Conservation (phyloP, 2,329 filamentous ascomycete genomes). For the Arthrobotrys musiformis region DNA sequence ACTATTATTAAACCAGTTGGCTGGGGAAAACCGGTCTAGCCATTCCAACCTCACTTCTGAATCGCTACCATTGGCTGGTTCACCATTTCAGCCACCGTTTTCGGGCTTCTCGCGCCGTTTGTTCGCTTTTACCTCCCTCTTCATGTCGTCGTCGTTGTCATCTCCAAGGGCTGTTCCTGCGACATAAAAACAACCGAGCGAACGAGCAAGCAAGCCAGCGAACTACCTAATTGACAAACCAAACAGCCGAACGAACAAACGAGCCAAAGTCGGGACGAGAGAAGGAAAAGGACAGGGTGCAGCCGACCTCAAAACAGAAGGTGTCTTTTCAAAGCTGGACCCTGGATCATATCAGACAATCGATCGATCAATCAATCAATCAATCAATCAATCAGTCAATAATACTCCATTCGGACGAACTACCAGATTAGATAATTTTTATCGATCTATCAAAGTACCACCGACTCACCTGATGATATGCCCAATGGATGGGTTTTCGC, state of each 20-base stretch:
- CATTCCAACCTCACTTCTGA: slow-evolving; percentile 54
- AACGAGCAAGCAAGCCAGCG: not conserved
- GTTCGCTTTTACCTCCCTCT: not conserved
- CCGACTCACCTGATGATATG: not conserved
- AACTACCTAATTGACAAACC: too few species aligned
- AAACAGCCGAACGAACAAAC: not conserved
- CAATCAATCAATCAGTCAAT: not conserved
- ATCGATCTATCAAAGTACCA: not conserved
- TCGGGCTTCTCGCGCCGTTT: not conserved
- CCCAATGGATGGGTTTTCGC: slow-evolving; percentile 21
- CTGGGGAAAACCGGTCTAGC: slow-evolving; percentile 23
- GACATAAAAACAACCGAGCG: not conserved
- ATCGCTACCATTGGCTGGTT: slow-evolving; percentile 39
- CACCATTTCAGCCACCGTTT: slow-evolving; percentile 15
- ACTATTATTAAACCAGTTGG: slow-evolving; percentile 7
- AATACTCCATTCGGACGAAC: slow-evolving; percentile 4
- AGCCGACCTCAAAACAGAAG: slow-evolving; percentile 35
- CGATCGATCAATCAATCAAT: not conserved
- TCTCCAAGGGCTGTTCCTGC: slow-evolving; percentile 17
- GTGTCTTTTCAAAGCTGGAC: slow-evolving; percentile 21
- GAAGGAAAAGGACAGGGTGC: slow-evolving; percentile 5
- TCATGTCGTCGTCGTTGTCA: slow-evolving; percentile 38
- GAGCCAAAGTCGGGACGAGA: not conserved
- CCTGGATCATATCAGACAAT: not conserved
- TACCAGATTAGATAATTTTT: not conserved